Base-by-base conservation (phyloP, 2,329 filamentous ascomycete species). In the Zymoseptoria pseudotritici region DNA sequence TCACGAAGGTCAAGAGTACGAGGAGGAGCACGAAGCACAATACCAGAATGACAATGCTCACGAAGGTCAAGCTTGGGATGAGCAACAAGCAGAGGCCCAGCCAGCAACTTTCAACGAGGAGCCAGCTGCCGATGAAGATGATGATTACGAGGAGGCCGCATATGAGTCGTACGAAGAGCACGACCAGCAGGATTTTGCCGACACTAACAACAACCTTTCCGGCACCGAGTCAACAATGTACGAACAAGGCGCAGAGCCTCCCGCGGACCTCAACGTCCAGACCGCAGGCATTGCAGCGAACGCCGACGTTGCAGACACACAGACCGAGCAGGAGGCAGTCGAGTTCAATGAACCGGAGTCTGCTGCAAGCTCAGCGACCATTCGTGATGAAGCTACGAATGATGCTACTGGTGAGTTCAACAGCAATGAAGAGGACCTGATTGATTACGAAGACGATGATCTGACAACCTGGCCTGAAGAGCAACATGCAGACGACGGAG, bases 341-440 rank as follows among this genome's bases (percentile, higher is more conserved):
- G 61, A 59, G 24, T 21, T 50, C 42, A 57, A 57, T 31, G 17
- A 60, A 52, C 60, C 61, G 19, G 61, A 62, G 21, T 68, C 67
- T 51, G 53, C 62, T 60, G 64, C 63, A 57, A 69, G 63, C 61
- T 69, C 67, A 60, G 65, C 58, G 20, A 65, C 65, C 53, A 58
- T 66, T 63, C 64, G 64, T 56, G 65, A 59, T 26, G 63, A 66
- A 58, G 21, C 57, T 21, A 57, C 63, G 55, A 63, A 67, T 53
- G 62, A 63, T 36, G 54, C 55, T 22, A 62, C 61, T 63, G 70
- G 69, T 72, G 65, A 72, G 69, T 69, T 66, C 53, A 13, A 53
- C 52, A 53, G 3, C 22, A 26, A 59, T 22, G 22, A 49, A 53
- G 65, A 68, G 17, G 63, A 68, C 11, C 49, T 63, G 4, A 67